Conservation (phyloP, 192 early-diverging fungal genomes). For the Linnemannia zychae region DNA sequence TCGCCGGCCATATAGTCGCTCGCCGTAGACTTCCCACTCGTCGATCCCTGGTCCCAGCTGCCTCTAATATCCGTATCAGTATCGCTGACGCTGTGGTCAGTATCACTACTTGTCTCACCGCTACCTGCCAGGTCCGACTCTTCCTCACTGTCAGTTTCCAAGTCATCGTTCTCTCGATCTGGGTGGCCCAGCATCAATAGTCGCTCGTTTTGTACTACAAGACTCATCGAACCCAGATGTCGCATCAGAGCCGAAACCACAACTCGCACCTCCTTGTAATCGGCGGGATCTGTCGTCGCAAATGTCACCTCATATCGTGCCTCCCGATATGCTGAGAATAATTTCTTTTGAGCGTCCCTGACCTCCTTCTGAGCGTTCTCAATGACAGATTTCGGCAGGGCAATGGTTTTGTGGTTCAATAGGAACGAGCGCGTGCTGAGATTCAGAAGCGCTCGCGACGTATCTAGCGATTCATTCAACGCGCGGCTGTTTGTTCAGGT, state of each 20-base stretch:
- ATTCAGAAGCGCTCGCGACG: constrained; percentile 17
- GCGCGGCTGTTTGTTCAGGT: background rate
- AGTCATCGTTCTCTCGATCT: constrained; percentile 7
- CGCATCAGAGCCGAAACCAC: constrained; percentile 18
- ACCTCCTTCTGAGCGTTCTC: constrained; percentile 18
- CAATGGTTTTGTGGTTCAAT: constrained; percentile 19
- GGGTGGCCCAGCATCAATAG: constrained; percentile 22
- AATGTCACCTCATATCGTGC: constrained; percentile 27
- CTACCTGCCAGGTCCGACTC: background rate
- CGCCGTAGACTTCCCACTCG: background rate
- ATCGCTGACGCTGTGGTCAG: background rate
- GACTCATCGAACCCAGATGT: constrained; percentile 21
- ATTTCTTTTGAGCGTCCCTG: constrained; percentile 19
- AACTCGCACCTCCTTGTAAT: constrained; percentile 16
- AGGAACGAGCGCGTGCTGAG: constrained; percentile 24
- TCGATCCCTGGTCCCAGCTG: background rate
- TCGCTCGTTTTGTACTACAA: constrained; percentile 21
- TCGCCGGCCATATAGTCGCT: background rate
- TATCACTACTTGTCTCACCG: background rate
- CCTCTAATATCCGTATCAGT: background rate
- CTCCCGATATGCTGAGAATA: constrained; percentile 14
- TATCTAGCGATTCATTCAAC: constrained; percentile 15
- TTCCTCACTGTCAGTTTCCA: background rate
- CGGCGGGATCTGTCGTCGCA: constrained; percentile 7
- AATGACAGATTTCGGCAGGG: constrained; percentile 7